Conservation (phyloP, 2,329 filamentous ascomycete genomes). For the Cryphonectria parasitica region DNA sequence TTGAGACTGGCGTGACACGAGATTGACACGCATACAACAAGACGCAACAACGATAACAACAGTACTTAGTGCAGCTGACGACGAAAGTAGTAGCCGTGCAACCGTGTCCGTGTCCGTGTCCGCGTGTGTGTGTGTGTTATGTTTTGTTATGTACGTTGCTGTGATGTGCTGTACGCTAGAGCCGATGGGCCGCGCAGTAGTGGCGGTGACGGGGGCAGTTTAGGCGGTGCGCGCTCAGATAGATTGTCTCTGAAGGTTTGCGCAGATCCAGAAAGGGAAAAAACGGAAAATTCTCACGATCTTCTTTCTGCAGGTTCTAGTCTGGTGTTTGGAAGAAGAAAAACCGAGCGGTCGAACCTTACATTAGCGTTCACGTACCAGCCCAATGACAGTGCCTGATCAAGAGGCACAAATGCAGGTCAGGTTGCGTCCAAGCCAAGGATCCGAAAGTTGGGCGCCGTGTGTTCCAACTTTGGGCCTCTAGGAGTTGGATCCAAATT, state of each 20-base stretch:
- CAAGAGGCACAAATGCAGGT: slow-evolving; percentile 16
- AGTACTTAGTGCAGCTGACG: not conserved
- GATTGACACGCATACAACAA: slow-evolving; percentile 19
- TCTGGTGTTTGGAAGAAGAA: slow-evolving; percentile 14
- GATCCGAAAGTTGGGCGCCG: slow-evolving; percentile 14
- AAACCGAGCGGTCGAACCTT: slow-evolving; percentile 19
- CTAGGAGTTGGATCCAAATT: not conserved
- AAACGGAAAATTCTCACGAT: slow-evolving; percentile 7
- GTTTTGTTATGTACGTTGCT: not conserved
- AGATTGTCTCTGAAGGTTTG: not conserved
- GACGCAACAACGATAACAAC: not conserved
- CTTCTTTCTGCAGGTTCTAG: not conserved
- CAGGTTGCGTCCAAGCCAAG: slow-evolving; percentile 16
- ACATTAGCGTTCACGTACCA: slow-evolving; percentile 27
- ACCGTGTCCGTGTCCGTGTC: not conserved
- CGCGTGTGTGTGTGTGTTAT: too few relatives aligned
- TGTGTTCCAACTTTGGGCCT: slow-evolving; percentile 1
- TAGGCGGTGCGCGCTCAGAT: slow-evolving; percentile 18
- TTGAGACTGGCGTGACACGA: slow-evolving; percentile 25
- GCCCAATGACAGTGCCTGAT: slow-evolving; percentile 21
- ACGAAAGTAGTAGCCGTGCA: not conserved
- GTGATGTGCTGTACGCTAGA: slow-evolving; percentile 2
- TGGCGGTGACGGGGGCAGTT: slow-evolving; percentile 3
- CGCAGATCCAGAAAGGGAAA: slow-evolving; percentile 19
- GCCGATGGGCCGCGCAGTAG: slow-evolving; percentile 8